phyloP scores from a whole-genome alignment of 805 yeast genomes.

The Cyberlindnera euphorbiae region DNA sequence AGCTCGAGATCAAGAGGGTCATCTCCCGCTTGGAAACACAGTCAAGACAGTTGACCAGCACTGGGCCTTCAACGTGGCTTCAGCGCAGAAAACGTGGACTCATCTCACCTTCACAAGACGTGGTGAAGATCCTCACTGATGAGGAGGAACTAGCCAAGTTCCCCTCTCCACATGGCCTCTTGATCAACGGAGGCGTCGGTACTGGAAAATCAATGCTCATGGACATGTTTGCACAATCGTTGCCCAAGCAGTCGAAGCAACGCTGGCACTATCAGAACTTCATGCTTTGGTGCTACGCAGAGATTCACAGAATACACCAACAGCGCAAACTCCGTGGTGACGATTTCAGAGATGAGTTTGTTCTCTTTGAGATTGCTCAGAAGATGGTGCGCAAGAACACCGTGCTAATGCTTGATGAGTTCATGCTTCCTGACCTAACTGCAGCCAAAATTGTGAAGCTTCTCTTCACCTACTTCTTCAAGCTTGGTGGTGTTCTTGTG shows the following conservation, averaged over 20 bases:
- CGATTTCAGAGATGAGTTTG: conserved; percentile 53
- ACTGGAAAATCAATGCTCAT: conserved; percentile 72
- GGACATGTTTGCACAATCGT: conserved; percentile 63
- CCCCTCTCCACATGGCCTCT: conserved; percentile 59
- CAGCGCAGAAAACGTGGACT: conserved; percentile 2
- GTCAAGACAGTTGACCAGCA: background rate
- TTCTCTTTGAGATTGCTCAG: conserved; percentile 62
- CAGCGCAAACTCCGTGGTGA: conserved; percentile 21
- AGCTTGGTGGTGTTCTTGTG: conserved; percentile 68
- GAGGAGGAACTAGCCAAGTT: conserved; percentile 54
- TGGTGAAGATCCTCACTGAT: conserved; percentile 49
- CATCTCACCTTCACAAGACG: conserved; percentile 25
- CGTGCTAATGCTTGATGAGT: conserved; percentile 62
- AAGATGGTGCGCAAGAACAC: conserved; percentile 55
- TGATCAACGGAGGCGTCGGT: conserved; percentile 64
- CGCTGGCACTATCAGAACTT: conserved; percentile 71
- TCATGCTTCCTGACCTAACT: conserved; percentile 73
- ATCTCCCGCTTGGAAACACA: conserved; percentile 10
- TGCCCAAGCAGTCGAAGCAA: conserved; percentile 59
- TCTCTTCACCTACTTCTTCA: conserved; percentile 63
- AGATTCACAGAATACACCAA: conserved; percentile 48
- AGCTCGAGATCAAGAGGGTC: conserved; percentile 6
- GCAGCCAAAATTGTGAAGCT: conserved; percentile 65
- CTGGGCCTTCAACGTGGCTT: background rate
- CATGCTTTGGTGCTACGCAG: conserved; percentile 61